Percentiles rank a stretch among this genome's conserved stretches.
These are phyloP conservation scores for Incumbomyces delicatus DNA, from an alignment of 2,329 filamentous ascomycete species.

Conservation along the genomic window DNA sequence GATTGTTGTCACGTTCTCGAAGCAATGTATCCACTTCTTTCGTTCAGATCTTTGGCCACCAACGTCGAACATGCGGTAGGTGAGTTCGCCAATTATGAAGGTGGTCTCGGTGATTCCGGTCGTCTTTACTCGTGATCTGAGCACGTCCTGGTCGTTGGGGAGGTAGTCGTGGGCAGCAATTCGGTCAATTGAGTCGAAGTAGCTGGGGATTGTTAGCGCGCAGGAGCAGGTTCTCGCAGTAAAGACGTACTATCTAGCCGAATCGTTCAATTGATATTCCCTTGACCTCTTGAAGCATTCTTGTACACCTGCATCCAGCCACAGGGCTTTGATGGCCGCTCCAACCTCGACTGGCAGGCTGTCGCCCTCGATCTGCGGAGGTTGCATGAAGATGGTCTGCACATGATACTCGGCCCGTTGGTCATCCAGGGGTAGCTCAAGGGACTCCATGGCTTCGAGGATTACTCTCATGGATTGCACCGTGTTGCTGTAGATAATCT, in stretches of 20 bases:
- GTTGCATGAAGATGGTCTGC: constrained; percentile 98
- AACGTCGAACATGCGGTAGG: constrained; percentile 95
- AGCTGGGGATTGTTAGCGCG: constrained; percentile 48
- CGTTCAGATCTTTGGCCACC: constrained; percentile 91
- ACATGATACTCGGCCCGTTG: constrained; percentile 93
- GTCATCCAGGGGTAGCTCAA: constrained; percentile 76
- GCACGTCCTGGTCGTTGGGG: constrained; percentile 88
- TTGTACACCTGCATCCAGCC: constrained; percentile 87
- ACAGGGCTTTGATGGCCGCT: constrained; percentile 81
- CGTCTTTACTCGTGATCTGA: constrained; percentile 93
- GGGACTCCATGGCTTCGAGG: constrained; percentile 58
- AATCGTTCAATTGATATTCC: constrained; percentile 95
- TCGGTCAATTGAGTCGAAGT: constrained; percentile 89
- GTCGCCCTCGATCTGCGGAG: constrained; percentile 90
- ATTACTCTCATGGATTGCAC: constrained; percentile 63
- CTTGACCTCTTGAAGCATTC: constrained; percentile 91
- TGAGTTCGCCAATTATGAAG: constrained; percentile 88
- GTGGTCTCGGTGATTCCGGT: constrained; percentile 95
- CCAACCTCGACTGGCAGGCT: constrained; percentile 90
- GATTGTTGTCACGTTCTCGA: constrained; percentile 94
- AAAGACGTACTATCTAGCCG: constrained; percentile 75
- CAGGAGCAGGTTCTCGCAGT: neutral
- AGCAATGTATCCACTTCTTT: constrained; percentile 99
- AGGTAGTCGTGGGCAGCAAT: constrained; percentile 88
- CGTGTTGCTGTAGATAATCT: constrained; percentile 64